These are phyloP conservation scores for Aspergillus luchuensis DNA, from an alignment of 2,329 filamentous ascomycete species.

Conservation along the genomic window DNA sequence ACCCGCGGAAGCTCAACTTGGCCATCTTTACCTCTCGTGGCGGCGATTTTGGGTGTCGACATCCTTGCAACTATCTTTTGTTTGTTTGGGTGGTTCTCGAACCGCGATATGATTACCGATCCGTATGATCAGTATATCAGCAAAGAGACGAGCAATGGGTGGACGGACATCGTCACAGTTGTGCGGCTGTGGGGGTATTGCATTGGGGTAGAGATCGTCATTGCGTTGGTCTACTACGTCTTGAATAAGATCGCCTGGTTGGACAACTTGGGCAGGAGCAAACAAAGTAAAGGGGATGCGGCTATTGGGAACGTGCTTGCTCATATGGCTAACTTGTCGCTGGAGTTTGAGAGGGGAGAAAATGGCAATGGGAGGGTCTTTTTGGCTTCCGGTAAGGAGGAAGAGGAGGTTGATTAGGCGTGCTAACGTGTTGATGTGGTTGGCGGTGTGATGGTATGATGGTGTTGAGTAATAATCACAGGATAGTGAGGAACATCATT, in stretches of 20 bases:
- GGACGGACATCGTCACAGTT: not conserved
- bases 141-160: not conserved
- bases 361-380: not conserved
- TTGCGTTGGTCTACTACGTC: not conserved
- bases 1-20: slow-evolving; percentile 78
- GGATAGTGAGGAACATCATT: too few relatives aligned
- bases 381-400: not conserved
- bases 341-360: not conserved
- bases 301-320: not conserved
- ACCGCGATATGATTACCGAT: not conserved
- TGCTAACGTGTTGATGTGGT: too few relatives aligned
- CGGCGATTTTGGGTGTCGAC: slow-evolving; percentile 71
- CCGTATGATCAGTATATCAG: not conserved
- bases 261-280: not conserved
- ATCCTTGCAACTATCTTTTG: slow-evolving; percentile 72
- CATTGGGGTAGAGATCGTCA: not conserved
- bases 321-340: not conserved
- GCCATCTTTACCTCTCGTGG: slow-evolving; percentile 73
- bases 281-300: not conserved
- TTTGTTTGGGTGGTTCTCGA: slow-evolving; percentile 71
- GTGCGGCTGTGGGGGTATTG: not conserved
- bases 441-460: too few relatives aligned
- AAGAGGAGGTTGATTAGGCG: not conserved
- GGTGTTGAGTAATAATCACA: too few relatives aligned
- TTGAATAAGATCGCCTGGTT: not conserved